Percentiles rank a stretch among this genome's conserved stretches.
phyloP scores from a whole-genome alignment of 257 asterid species.

The Lycium ferocissimum region DNA sequence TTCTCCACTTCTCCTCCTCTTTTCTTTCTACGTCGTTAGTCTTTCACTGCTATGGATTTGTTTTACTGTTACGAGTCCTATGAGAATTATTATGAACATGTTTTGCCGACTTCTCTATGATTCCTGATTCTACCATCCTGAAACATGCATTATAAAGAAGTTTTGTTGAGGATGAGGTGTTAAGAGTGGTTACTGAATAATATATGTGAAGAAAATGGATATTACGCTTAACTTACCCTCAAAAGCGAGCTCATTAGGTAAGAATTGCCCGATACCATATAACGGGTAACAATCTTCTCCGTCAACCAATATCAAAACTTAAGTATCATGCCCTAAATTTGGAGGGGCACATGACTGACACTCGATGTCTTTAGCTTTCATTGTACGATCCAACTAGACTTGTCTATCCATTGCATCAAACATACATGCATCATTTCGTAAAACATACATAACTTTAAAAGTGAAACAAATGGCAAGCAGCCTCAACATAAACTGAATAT shows the following conservation, averaged over 20 bases:
- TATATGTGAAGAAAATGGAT: not conserved
- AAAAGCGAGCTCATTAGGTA: not conserved
- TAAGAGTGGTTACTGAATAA: not conserved
- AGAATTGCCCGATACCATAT: not conserved
- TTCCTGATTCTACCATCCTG: constrained; percentile 8
- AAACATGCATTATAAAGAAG: not conserved
- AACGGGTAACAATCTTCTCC: not conserved
- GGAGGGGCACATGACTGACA: not conserved
- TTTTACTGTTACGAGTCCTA: not conserved
- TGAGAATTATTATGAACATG: not conserved
- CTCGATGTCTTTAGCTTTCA: not conserved
- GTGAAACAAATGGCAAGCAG: not conserved
- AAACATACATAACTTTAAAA: not conserved
- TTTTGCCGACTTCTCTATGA: not conserved
- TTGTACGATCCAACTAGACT: not conserved
- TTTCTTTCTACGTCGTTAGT: not conserved
- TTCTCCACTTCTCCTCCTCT: not conserved
- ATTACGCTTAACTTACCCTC: not conserved
- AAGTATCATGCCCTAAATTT: not conserved
- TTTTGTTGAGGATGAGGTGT: not conserved
- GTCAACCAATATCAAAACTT: not conserved
- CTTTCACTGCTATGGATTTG: not conserved
- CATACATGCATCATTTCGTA: not conserved
- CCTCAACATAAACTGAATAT: not conserved
- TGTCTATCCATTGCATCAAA: not conserved